Conservation (phyloP, 345 rosid species). For the Melaleuca alternifolia region DNA sequence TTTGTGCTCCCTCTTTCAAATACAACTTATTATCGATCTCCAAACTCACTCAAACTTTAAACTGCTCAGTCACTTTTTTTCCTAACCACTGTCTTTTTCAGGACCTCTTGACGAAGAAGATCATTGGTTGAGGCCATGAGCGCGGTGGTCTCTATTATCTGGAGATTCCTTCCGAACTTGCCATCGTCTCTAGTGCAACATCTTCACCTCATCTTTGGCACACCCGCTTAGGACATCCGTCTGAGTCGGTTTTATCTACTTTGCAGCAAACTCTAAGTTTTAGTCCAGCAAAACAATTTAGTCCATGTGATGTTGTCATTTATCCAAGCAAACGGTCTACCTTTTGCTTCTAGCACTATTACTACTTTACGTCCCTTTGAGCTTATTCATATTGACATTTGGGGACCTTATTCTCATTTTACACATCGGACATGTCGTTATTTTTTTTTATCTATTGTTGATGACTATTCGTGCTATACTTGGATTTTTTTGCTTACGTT, state of each 20-base stretch:
- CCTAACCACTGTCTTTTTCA: not conserved
- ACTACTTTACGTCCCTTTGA: not conserved
- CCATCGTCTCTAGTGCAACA: not conserved
- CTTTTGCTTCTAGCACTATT: not conserved
- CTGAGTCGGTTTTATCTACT: not conserved
- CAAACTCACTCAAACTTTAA: not conserved
- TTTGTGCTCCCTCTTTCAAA: not conserved
- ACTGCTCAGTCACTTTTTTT: not conserved
- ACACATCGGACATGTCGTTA: not conserved
- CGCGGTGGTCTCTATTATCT: not conserved
- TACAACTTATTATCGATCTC: not conserved
- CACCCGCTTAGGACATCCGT: not conserved
- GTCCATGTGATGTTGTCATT: not conserved
- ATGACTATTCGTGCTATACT: not conserved
- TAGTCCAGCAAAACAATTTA: rapidly evolving
- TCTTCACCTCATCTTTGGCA: not conserved
- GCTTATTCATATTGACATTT: not conserved
- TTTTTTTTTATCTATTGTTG: not conserved
- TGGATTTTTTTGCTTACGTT: not conserved
- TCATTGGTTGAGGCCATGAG: not conserved
- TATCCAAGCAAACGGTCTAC: not conserved
- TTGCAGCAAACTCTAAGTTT: not conserved
- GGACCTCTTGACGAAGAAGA: not conserved
- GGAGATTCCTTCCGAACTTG: rapidly evolving
- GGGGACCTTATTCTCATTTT: not conserved